A percentile compares a stretch with the other conserved stretches of the same genome.
These are phyloP conservation scores for Arthroderma sp. DNA, from an alignment of 2,329 filamentous ascomycete species.

Conservation along the genomic window DNA sequence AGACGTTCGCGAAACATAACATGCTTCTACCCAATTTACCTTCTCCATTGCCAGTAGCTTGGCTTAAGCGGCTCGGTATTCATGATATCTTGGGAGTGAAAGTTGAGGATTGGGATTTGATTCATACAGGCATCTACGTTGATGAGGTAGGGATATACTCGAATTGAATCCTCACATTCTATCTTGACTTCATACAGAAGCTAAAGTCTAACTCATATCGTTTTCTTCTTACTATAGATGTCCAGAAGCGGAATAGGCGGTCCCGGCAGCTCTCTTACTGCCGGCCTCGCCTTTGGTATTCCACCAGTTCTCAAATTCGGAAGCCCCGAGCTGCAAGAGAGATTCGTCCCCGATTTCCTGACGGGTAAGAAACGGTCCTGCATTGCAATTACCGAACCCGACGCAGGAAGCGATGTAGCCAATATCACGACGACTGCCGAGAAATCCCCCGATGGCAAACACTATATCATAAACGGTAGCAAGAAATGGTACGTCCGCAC, in stretches of 20 bases:
- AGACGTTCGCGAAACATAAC: conserved; percentile 49
- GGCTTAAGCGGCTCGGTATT: conserved; percentile 54
- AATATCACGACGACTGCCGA: conserved; percentile 56
- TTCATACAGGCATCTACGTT: conserved; percentile 56
- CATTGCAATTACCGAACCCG: conserved; percentile 68
- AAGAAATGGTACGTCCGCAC: conserved; percentile 52
- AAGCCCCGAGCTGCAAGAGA: conserved; percentile 46
- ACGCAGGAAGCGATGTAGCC: conserved; percentile 60
- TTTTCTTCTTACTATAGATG: conserved; percentile 35
- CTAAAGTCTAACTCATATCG: neutral
- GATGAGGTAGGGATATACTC: conserved; percentile 44
- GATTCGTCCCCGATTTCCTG: conserved; percentile 55
- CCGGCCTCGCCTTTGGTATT: conserved; percentile 59
- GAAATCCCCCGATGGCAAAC: conserved; percentile 48
- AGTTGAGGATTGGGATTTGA: conserved; percentile 61
- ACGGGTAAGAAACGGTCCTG: conserved; percentile 53
- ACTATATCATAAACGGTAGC: conserved; percentile 58
- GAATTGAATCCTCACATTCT: too few relatives aligned
- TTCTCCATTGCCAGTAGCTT: conserved; percentile 53
- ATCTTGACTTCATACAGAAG: neutral
- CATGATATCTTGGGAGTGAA: conserved; percentile 52
- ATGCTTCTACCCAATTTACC: conserved; percentile 61
- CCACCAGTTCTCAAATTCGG: conserved; percentile 60
- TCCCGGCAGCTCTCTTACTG: conserved; percentile 51
- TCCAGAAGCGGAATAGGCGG: conserved; percentile 50